Evolutionary conservation across 345 rosid genomes (phyloP), one percentile per base, ranked within the genome.

Genomic region (Populus deltoides): DNA sequence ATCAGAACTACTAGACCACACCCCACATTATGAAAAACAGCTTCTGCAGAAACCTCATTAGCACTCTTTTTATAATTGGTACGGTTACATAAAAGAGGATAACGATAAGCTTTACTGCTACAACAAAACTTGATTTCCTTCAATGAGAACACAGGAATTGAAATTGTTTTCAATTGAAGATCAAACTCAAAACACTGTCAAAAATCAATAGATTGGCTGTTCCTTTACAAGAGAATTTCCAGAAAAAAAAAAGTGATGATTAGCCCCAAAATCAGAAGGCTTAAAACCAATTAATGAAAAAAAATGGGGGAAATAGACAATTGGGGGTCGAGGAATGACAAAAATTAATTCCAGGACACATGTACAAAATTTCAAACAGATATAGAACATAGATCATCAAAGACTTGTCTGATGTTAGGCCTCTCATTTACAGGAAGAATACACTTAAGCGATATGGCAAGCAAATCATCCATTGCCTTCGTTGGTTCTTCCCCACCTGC

Each of bases 331-430:
- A 88, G 86, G 84, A 88, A 79, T 75, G 78, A 77, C 45, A 80
- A 83, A 80, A 80, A 80, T 69, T 68, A 88, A 83, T 85, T 83
- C 93, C 90, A 82, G 82, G 90, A 89, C 87, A 33, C 88, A 87
- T 88, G 72, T 86, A 90, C 92, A 90, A 86, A 85, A 75, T 75
- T 84, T 87, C 93, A 94, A 81, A 79, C 82, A 75, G 98, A 87
- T 79, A 94, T 85, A 69, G 97, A 87, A 81, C 75, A 76, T 20
- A 93, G 87, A 81, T 87, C 91, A 31, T 91, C 97, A 67, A 82
- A 85, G 63, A 95, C 92, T 86, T 89, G 96, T 91, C 94, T 91
- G 85, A 93, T 89, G 91, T 88, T 91, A 87, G 99, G 99, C 86
- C 98, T 88, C 86, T 95, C 94, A 81, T 89, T 87, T 79, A 91